Base-by-base conservation (phyloP, 148 eudicot species). In the Silene latifolia region DNA sequence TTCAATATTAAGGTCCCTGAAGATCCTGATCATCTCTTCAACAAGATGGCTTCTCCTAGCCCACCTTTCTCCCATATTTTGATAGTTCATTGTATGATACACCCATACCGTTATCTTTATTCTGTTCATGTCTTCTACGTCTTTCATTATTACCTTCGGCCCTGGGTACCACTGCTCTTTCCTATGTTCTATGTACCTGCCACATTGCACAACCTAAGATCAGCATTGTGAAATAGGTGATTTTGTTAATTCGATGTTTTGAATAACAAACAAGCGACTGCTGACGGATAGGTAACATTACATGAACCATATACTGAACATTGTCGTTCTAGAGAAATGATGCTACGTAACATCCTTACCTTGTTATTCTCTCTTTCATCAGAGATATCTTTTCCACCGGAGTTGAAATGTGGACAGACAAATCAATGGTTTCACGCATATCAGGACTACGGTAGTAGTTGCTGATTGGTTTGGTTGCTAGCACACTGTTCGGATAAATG, bases 371-470 rank as follows among this genome's bases (percentile, higher is more conserved):
- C 64, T 89, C 95, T 80, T 90, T 92, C 92, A 92, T 92, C 53
- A 74, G 25, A 14, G 89, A 76, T 19, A 92, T 79, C 85, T 86
- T 92, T 73, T 92, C 97, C 18, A 77, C 67, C 0, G 91, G 89
- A 80, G 95, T 90, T 21, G 97, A 88, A 32, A 90, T 63, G 70
- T 86, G 93, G 63, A 88, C 88, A 10, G 82, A 83, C 70, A 92
- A 92, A 70, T 92, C 91, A 46, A 92, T 73, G 20, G 85, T 83
- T 75, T 92, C 97, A 80, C 95, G 92, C 97, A 90, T 87, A 66
- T 92, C 91, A 29, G 97, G 95, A 79, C 97, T 92, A 21, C 97
- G 83, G 69, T 88, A 90, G 76, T 88, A 92, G 72, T 92, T 92
- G 67, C 84, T 29, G 71, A 92, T 90, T 20, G 92, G 89, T 78